Conservation (phyloP, 2,329 filamentous ascomycete species). For the Botryotinia globosa region DNA sequence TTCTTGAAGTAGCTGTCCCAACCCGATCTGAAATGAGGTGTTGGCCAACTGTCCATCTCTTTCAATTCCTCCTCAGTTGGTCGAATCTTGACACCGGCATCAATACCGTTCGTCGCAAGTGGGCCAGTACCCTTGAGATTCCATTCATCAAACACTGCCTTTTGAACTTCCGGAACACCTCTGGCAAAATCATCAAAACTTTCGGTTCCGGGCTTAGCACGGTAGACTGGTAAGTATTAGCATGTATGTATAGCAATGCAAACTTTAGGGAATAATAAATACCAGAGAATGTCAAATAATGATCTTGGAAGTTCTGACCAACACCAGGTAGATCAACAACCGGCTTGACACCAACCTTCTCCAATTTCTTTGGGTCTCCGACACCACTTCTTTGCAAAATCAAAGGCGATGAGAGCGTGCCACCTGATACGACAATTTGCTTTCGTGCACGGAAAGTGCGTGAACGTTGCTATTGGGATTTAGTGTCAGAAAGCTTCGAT, state of each 20-base stretch:
- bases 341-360: slow-evolving; percentile 46
- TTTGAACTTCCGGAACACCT: slow-evolving; percentile 69
- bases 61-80: slow-evolving; percentile 55
- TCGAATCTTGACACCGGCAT: slow-evolving; percentile 54
- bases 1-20: slow-evolving; percentile 83
- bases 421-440: slow-evolving; percentile 48
- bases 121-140: slow-evolving; percentile 71
- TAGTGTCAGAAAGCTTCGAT: slow-evolving; percentile 28
- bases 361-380: slow-evolving; percentile 49
- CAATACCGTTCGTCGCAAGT: slow-evolving; percentile 39
- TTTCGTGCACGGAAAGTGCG: slow-evolving; percentile 38
- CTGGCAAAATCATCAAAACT: slow-evolving; percentile 79
- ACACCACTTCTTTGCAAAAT: slow-evolving; percentile 63
- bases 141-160: slow-evolving; percentile 72
- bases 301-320: slow-evolving; percentile 54
- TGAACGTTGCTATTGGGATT: slow-evolving; percentile 34
- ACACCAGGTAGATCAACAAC: slow-evolving; percentile 51
- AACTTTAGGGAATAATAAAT: not conserved
- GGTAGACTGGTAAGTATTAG: slow-evolving; percentile 22
- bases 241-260: not conserved
- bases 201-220: slow-evolving; percentile 53
- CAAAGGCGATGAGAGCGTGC: slow-evolving; percentile 39
- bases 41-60: slow-evolving; percentile 61
- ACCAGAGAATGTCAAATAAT: slow-evolving; percentile 51
- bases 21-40: slow-evolving; percentile 67